These are phyloP conservation scores for Mycena metata DNA, from an alignment of 768 basidiomycete species.

Conservation along the genomic window DNA sequence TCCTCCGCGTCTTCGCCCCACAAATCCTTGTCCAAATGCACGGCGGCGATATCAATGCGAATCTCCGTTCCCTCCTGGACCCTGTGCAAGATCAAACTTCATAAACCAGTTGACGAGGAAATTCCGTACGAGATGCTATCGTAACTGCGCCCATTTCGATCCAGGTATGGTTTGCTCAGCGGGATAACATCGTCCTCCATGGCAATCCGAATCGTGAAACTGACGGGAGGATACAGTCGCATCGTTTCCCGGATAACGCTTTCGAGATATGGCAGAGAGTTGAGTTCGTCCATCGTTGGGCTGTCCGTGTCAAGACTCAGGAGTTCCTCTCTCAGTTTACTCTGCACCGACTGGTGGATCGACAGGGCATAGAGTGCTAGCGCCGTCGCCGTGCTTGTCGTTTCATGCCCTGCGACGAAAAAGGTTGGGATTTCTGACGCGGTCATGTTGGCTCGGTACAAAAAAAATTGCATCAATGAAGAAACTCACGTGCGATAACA, in stretches of 20 bases:
- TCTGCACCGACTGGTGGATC: conserved; percentile 4
- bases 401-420: conserved; percentile 71
- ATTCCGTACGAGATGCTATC: conserved; percentile 5
- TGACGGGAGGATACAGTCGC: conserved; percentile 13
- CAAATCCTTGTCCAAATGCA: neutral
- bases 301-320: neutral
- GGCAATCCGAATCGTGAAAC: conserved; percentile 7
- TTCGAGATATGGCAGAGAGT: conserved; percentile 58
- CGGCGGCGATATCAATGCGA: neutral
- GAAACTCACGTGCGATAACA: conserved; percentile 64
- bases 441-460: neutral
- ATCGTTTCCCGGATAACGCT: conserved; percentile 26
- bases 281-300: conserved; percentile 29
- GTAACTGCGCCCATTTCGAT: conserved; percentile 2
- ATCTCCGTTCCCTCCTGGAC: conserved; percentile 3
- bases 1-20: conserved; percentile 14
- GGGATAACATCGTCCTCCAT: conserved; percentile 23
- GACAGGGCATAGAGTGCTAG: conserved; percentile 22
- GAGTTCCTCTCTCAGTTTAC: conserved; percentile 20
- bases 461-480: neutral
- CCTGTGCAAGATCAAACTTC: neutral
- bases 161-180: neutral
- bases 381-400: conserved; percentile 48
- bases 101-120: no score
- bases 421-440: conserved; percentile 71